phyloP scores from a whole-genome alignment of 140 eudicot genomes.

The Oenanthe javanica region DNA sequence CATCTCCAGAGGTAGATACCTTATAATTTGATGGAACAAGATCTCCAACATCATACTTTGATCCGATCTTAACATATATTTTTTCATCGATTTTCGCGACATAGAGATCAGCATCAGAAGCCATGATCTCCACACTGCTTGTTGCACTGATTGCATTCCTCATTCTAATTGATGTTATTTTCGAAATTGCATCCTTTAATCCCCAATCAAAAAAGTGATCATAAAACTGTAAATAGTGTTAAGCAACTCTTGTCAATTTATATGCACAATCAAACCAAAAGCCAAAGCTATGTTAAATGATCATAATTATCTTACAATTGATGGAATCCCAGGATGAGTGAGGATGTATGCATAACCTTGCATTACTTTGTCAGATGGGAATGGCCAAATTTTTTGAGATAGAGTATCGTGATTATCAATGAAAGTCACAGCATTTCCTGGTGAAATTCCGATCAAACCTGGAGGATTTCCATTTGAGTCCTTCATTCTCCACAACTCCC shows the following conservation, averaged over 20 bases:
- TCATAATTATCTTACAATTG: conserved; percentile 26
- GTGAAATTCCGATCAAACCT: conserved; percentile 56
- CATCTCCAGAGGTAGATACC: conserved; percentile 47
- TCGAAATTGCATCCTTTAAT: conserved; percentile 32
- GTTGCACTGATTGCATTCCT: conserved; percentile 2
- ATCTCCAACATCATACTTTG: conserved; percentile 46
- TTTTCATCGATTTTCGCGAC: conserved; percentile 62
- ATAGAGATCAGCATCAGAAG: conserved; percentile 51
- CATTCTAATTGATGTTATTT: not conserved
- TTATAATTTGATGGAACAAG: conserved; percentile 44
- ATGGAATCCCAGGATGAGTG: conserved; percentile 80
- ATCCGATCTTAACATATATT: conserved; percentile 47
- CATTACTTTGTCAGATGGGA: conserved; percentile 74
- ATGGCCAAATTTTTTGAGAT: conserved; percentile 58
- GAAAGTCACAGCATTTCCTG: conserved; percentile 54
- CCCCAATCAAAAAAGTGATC: conserved; percentile 15
- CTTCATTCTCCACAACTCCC: conserved; percentile 70
- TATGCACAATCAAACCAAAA: not conserved
- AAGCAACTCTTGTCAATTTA: not conserved
- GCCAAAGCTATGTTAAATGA: not conserved
- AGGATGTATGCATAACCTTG: conserved; percentile 80
- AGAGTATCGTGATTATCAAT: conserved; percentile 77
- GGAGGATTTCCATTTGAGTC: conserved; percentile 60
- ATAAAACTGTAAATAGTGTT: no score
- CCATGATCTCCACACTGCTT: conserved; percentile 41